Conservation (phyloP, 345 rosid species). For the Salix viminalis region DNA sequence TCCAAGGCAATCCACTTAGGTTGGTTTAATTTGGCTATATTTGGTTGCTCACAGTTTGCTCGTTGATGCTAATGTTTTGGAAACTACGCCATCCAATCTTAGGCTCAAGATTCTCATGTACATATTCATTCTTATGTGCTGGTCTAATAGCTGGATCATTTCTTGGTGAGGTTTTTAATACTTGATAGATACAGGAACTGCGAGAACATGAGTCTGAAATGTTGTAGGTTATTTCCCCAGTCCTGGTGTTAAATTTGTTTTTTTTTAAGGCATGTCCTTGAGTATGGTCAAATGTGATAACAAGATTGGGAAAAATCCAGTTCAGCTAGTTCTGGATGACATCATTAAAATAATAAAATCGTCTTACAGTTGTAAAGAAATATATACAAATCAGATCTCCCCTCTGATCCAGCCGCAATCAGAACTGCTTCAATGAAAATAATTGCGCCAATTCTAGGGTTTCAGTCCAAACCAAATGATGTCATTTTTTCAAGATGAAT, state of each 20-base stretch:
- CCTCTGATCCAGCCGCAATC: neutral
- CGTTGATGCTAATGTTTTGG: too few species aligned
- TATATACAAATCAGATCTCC: neutral
- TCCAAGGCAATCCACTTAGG: neutral
- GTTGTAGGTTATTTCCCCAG: neutral
- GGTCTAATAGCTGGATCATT: too few species aligned
- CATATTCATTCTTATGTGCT: neutral
- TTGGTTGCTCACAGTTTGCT: neutral
- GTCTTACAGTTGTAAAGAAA: neutral
- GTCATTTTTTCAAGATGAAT: neutral
- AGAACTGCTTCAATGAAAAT: neutral
- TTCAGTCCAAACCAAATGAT: conserved; percentile 5
- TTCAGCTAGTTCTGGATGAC: neutral
- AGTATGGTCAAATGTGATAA: neutral
- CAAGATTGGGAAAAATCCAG: neutral
- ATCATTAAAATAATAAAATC: neutral
- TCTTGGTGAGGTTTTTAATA: too few species aligned
- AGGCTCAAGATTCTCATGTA: neutral
- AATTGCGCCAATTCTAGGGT: neutral
- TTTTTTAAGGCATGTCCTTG: neutral
- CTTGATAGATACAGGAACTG: neutral
- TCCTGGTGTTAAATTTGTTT: neutral
- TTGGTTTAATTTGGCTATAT: neutral
- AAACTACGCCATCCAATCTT: neutral
- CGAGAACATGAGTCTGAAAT: neutral